Conservation (phyloP, 768 basidiomycete species). For the Kwoniella dejecticola region DNA sequence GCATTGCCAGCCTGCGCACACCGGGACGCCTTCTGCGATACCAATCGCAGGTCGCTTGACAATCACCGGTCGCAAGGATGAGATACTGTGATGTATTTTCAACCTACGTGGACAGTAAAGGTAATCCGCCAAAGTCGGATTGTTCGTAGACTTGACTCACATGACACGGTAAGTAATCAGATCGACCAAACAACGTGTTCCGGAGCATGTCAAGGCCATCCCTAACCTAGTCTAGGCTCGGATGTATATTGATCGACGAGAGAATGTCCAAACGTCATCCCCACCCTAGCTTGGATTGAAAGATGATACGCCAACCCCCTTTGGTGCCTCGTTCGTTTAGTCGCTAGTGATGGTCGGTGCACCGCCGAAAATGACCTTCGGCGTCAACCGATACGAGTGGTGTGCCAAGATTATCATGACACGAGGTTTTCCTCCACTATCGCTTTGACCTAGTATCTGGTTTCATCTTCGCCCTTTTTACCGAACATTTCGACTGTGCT, state of each 20-base stretch:
- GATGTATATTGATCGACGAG: not conserved
- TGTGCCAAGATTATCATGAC: too few relatives aligned
- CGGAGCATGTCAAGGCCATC: not conserved
- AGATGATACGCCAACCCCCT: not conserved
- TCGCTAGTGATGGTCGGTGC: conserved; percentile 2
- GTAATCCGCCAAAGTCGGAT: too few relatives aligned
- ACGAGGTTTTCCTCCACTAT: too few relatives aligned
- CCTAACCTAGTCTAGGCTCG: not conserved
- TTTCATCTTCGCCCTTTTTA: conserved; percentile 6
- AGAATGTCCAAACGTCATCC: not conserved
- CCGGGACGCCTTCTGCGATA: too few relatives aligned
- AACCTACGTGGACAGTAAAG: too few relatives aligned
- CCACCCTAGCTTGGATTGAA: not conserved
- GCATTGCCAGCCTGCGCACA: too few relatives aligned
- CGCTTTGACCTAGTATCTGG: not conserved
- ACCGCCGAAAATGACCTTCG: not conserved
- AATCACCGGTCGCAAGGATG: too few relatives aligned
- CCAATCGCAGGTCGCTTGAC: too few relatives aligned
- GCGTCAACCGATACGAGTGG: not conserved
- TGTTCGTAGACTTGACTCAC: too few relatives aligned
- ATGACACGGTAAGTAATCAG: not conserved
- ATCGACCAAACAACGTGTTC: not conserved
- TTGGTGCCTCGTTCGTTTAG: not conserved
- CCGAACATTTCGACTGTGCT: conserved; percentile 8
- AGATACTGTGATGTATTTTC: too few relatives aligned